These are phyloP conservation scores for Ustilago xerochloae DNA, from an alignment of 1,284 basidiomycete species.

Conservation along the genomic window DNA sequence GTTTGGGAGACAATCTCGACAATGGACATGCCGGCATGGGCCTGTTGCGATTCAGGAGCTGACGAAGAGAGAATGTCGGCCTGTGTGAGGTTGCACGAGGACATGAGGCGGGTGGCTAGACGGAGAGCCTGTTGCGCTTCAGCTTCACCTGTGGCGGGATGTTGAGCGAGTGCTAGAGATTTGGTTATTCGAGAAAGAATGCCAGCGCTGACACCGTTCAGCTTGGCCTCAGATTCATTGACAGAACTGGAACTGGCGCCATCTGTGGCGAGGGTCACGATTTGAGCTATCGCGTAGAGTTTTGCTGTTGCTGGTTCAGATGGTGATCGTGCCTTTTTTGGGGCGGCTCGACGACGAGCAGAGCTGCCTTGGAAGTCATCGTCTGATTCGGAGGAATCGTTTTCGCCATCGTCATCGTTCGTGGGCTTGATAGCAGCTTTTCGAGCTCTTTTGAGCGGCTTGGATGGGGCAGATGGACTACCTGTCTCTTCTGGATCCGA, in stretches of 20 bases:
- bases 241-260: slow-evolving; percentile 16
- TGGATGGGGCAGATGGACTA: background rate
- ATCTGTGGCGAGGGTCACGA: slow-evolving; percentile 42
- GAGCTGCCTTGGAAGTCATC: slow-evolving; percentile 14
- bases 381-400: background rate
- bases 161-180: slow-evolving; percentile 47
- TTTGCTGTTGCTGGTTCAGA: slow-evolving; percentile 9
- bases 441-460: background rate
- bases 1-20: slow-evolving; percentile 51
- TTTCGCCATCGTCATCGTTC: slow-evolving; percentile 1
- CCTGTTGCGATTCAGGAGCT: slow-evolving; percentile 17
- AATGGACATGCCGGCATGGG: slow-evolving; percentile 39
- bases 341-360: background rate
- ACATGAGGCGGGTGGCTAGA: slow-evolving; percentile 45
- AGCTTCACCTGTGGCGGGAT: slow-evolving; percentile 48
- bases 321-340: background rate
- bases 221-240: slow-evolving; percentile 27
- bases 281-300: slow-evolving; percentile 38
- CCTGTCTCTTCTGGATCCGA: slow-evolving; percentile 9
- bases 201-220: slow-evolving; percentile 29
- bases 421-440: background rate
- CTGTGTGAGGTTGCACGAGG: slow-evolving; percentile 50
- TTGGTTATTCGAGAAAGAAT: slow-evolving; percentile 52
- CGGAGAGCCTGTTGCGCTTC: slow-evolving; percentile 51
- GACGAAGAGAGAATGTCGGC: slow-evolving; percentile 47